Evolutionary conservation across 352 stramenopile species (phyloP), one percentile per base, ranked within the genome.

Genomic region (Globisporangium alternatum): DNA sequence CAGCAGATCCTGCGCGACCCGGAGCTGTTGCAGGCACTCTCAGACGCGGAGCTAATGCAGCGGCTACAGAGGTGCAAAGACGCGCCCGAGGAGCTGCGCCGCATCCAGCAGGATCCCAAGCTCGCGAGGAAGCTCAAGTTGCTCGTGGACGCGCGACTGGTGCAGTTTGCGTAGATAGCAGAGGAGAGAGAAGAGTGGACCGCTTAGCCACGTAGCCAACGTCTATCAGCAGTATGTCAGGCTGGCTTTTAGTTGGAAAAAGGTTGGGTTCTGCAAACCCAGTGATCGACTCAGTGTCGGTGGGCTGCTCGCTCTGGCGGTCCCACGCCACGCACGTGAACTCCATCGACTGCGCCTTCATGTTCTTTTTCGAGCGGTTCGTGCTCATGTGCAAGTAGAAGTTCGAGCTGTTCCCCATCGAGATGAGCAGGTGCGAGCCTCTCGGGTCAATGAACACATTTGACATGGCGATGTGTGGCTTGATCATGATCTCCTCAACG

Each of bases 401-500:
- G 58, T 96, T 96, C 5, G 80, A 83, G 13, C 86, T 86, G 64
- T 93, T 96, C 56, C 95, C 88, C 85, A 96, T 91, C 0, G 84
- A 94, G 28, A 96, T 77, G 47, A 96, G 63, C 65, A 91, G 62
- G 59, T 96, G 88, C 31, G 80, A 70, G 17, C 88, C 88, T 30
- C 80, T 96, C 1, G 88, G 88, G 58, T 96, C 88, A 10, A 96
- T 76, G 43, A 92, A 93, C 51, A 95, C 78, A 8, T 80, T 82
- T 28, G 80, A 57, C 81, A 96, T 93, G 56, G 83, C 86, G 9
- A 94, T 83, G 60, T 83, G 87, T 41, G 88, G 86, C 66, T 96
- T 86, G 61, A 96, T 93, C 81, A 91, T 92, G 70, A 96, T 95
- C 69, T 96, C 88, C 62, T 96, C 86, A 33, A 96, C 74, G 0